phyloP scores from a whole-genome alignment of 257 asterid species.

The Solanum tarijense region DNA sequence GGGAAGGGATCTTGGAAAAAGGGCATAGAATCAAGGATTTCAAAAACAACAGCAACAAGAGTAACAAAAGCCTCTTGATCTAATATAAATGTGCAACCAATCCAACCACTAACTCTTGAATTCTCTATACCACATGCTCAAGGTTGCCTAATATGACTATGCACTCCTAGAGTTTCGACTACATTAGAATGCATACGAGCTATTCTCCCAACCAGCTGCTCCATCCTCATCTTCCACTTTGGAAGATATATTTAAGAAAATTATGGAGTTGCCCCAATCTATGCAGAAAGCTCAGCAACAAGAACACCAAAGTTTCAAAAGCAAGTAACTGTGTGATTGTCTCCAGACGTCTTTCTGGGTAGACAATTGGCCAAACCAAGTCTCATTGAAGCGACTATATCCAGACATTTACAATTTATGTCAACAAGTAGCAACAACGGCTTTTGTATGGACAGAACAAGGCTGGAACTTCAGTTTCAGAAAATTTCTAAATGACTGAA shows the following conservation, averaged over 20 bases:
- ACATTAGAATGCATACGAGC: background rate
- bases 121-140: background rate
- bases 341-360: background rate
- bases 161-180: background rate
- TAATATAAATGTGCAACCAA: background rate
- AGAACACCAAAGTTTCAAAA: background rate
- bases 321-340: background rate
- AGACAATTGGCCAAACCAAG: background rate
- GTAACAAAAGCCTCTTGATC: background rate
- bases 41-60: background rate
- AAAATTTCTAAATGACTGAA: background rate
- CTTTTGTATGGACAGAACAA: background rate
- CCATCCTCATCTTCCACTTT: background rate
- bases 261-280: background rate
- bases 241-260: background rate
- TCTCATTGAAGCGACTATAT: background rate
- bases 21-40: background rate
- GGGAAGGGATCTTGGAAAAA: background rate
- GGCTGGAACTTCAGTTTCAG: background rate
- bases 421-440: background rate
- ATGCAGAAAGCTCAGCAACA: background rate
- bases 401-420: background rate
- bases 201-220: background rate
- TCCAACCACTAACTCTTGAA: background rate
- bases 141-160: background rate